These are phyloP conservation scores for Tanacetum coccineum DNA, from an alignment of 129 eudicot genomes.

Conservation along the genomic window DNA sequence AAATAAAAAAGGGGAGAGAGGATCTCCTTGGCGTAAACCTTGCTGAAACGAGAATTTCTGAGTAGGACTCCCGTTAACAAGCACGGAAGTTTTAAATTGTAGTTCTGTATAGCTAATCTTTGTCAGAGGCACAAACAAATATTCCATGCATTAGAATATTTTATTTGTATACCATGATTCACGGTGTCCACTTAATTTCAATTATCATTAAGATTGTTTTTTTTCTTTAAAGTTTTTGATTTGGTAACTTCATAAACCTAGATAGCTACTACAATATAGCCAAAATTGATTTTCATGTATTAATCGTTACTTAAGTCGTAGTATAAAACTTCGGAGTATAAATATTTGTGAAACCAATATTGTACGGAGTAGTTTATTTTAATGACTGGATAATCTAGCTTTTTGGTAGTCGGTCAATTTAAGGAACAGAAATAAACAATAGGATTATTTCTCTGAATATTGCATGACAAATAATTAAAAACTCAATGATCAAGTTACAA, in stretches of 20 bases:
- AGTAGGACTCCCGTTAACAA: too few relatives aligned
- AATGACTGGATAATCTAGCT: neutral
- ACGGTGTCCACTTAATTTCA: neutral
- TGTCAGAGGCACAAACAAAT: slow-evolving; percentile 6
- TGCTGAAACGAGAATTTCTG: too few relatives aligned
- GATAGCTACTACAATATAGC: too few relatives aligned
- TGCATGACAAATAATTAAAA: slow-evolving; percentile 3
- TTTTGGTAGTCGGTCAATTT: slow-evolving; percentile 17
- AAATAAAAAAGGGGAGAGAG: too few relatives aligned
- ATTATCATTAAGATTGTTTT: neutral
- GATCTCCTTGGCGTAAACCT: too few relatives aligned
- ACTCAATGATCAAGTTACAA: slow-evolving; percentile 14
- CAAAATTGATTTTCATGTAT: neutral
- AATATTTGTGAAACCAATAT: too few relatives aligned
- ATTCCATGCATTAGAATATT: neutral
- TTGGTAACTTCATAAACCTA: too few relatives aligned
- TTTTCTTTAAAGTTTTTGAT: too few relatives aligned
- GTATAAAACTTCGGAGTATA: neutral
- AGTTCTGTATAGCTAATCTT: neutral
- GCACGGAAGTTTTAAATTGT: too few relatives aligned
- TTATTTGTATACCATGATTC: neutral
- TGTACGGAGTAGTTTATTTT: too few relatives aligned
- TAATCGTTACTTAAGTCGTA: neutral
- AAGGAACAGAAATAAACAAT: slow-evolving; percentile 2
- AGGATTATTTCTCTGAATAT: neutral